Evolutionary conservation across 2,329 filamentous ascomycete genomes (phyloP).

Genomic region (Eurotiales sp.): DNA sequence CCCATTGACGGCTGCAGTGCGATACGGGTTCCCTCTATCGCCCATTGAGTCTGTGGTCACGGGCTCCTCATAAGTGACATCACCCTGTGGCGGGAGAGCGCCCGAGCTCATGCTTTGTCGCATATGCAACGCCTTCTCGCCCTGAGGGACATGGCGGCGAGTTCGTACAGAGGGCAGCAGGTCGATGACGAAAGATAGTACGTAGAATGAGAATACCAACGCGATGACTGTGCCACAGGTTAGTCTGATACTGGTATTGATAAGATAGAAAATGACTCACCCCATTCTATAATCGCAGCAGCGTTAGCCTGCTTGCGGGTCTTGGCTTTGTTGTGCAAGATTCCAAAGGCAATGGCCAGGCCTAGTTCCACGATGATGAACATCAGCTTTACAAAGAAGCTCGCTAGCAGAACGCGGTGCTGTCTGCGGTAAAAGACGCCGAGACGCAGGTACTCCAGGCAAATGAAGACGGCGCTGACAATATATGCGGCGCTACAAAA

Average conservation of each 20-base stretch:
- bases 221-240: constrained; percentile 52
- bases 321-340: constrained; percentile 40
- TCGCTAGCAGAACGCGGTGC: constrained; percentile 67
- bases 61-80: constrained; percentile 32
- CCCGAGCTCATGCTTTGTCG: constrained; percentile 12
- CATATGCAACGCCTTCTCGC: constrained; percentile 33
- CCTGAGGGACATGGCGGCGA: constrained; percentile 36
- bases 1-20: constrained; percentile 13
- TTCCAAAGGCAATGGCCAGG: constrained; percentile 65
- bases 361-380: constrained; percentile 79
- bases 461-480: constrained; percentile 80
- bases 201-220: constrained; percentile 82
- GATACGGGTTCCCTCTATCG: constrained; percentile 24
- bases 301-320: constrained; percentile 51
- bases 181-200: constrained; percentile 83
- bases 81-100: constrained; percentile 13
- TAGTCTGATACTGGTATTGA: not conserved
- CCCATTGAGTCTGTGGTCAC: constrained; percentile 36
- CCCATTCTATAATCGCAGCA: constrained; percentile 75
- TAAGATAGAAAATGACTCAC: constrained; percentile 24
- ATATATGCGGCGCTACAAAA: constrained; percentile 74
- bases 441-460: constrained; percentile 82
- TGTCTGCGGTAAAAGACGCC: constrained; percentile 70
- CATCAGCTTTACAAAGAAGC: constrained; percentile 80
- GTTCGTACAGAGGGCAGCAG: constrained; percentile 72